These are phyloP conservation scores for Glomus cerebriforme DNA, from an alignment of 192 early-diverging fungal genomes.

Conservation along the genomic window DNA sequence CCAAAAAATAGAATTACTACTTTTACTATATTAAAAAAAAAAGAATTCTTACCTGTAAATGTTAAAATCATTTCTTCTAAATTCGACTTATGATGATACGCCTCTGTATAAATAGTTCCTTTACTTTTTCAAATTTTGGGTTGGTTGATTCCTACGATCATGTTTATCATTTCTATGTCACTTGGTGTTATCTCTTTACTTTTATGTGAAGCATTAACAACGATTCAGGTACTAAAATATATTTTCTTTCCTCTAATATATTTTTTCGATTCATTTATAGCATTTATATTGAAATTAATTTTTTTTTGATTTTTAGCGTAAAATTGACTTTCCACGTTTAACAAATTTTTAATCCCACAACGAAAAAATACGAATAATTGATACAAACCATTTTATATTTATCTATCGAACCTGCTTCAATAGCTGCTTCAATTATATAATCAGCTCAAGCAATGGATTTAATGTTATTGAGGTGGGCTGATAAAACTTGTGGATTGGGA, in stretches of 20 bases:
- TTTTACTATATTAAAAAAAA: no score
- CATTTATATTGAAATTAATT: no score
- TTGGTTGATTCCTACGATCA: background rate
- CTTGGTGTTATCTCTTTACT: background rate
- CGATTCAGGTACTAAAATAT: background rate
- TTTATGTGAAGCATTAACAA: conserved; percentile 1
- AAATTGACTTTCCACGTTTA: background rate
- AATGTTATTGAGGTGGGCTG: background rate
- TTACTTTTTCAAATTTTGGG: background rate
- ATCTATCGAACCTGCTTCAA: background rate
- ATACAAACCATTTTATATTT: background rate
- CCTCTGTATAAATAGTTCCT: background rate
- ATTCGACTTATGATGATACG: no score
- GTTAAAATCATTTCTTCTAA: no score
- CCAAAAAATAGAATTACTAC: no score
- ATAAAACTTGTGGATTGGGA: background rate
- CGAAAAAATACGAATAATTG: background rate
- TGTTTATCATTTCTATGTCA: background rate
- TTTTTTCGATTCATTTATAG: no score
- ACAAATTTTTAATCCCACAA: background rate
- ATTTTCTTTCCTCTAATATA: no score
- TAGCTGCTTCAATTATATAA: background rate
- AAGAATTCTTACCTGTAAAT: no score
- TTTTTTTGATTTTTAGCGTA: background rate
- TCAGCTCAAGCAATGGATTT: background rate